These are phyloP conservation scores for Boletales sp. DNA, from an alignment of 768 basidiomycete genomes.

Conservation along the genomic window DNA sequence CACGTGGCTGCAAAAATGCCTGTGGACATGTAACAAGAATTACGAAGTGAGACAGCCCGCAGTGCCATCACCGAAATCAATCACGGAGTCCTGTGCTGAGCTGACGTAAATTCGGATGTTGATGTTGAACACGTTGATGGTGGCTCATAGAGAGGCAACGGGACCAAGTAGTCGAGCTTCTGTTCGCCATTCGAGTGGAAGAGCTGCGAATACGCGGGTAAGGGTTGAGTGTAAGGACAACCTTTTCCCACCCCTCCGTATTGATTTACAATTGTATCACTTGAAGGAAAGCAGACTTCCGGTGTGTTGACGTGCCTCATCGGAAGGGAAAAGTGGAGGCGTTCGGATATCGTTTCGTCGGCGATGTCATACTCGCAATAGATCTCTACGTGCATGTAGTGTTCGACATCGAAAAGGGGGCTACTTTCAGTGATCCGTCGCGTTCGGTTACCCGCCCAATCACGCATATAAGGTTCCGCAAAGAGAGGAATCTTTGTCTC, in stretches of 20 bases:
- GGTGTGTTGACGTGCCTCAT: conserved; percentile 48
- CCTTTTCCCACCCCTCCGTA: conserved; percentile 9
- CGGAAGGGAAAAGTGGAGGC: conserved; percentile 43
- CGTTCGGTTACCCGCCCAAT: conserved; percentile 28
- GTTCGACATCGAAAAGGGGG: conserved; percentile 56
- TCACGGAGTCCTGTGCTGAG: conserved; percentile 7
- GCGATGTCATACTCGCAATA: conserved; percentile 52
- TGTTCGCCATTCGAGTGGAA: conserved; percentile 72
- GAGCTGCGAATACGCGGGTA: conserved; percentile 78
- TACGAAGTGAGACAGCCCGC: neutral
- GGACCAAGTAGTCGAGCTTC: conserved; percentile 62
- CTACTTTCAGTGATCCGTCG: conserved; percentile 45
- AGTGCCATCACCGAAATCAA: neutral
- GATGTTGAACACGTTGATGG: conserved; percentile 8
- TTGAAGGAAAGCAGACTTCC: neutral
- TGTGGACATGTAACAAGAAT: neutral
- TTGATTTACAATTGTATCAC: neutral
- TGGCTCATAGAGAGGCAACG: conserved; percentile 64
- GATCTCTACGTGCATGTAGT: conserved; percentile 52
- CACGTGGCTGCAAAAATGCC: neutral
- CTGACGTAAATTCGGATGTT: neutral
- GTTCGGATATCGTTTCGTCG: conserved; percentile 23
- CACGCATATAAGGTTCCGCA: conserved; percentile 7
- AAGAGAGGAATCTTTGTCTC: conserved; percentile 20
- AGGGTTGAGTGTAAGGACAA: conserved; percentile 27